Evolutionary conservation across 345 rosid species (phyloP).

Genomic region (Lumnitzera littorea): DNA sequence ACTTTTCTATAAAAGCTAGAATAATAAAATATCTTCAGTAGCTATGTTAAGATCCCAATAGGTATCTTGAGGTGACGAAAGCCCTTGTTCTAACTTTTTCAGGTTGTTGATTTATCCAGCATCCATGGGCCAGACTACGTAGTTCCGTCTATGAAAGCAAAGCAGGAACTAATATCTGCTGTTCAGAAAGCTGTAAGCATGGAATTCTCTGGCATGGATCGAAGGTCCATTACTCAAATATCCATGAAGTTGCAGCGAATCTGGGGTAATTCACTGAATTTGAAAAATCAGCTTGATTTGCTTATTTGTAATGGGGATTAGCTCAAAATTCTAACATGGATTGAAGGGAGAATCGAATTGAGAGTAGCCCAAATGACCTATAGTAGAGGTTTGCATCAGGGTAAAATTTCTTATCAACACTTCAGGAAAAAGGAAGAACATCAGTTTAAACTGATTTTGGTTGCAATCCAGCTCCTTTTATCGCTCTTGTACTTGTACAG

Average conservation of each 20-base stretch:
- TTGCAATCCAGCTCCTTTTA: too few species aligned
- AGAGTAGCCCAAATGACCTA: too few species aligned
- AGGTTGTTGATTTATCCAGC: slow-evolving; percentile 73
- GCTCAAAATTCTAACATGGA: too few species aligned
- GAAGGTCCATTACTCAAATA: slow-evolving; percentile 59
- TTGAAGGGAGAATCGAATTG: too few species aligned
- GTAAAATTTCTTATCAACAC: too few species aligned
- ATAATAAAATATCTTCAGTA: background rate
- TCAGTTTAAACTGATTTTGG: too few species aligned
- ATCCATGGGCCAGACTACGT: slow-evolving; percentile 62
- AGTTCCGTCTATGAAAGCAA: slow-evolving; percentile 48
- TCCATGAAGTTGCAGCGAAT: slow-evolving; percentile 59
- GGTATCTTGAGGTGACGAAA: background rate
- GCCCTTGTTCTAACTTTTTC: slow-evolving; percentile 9
- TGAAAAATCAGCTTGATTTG: background rate
- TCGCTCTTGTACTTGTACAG: too few species aligned
- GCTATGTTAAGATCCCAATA: background rate
- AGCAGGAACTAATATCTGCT: slow-evolving; percentile 59
- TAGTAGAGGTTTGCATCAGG: too few species aligned
- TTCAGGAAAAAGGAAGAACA: too few species aligned
- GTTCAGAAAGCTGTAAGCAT: slow-evolving; percentile 62
- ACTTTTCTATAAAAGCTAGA: background rate
- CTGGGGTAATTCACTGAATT: slow-evolving; percentile 49
- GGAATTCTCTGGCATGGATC: slow-evolving; percentile 60
- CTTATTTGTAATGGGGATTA: too few species aligned